Conservation (phyloP, 2,329 filamentous ascomycete species). For the Pseudocercospora eumusae region DNA sequence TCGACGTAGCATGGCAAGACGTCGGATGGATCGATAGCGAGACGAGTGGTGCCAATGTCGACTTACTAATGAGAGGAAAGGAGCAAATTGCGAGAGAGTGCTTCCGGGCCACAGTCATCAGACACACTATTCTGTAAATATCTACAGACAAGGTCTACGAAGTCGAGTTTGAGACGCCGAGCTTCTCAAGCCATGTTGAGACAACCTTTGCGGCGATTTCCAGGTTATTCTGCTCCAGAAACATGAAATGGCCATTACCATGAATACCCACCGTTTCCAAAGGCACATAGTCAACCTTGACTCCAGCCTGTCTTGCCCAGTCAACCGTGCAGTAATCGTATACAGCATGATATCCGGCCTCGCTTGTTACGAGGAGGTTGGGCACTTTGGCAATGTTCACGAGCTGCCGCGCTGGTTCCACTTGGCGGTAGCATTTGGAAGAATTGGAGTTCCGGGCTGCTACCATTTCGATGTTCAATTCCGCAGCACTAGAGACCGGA, state of each 20-base stretch:
- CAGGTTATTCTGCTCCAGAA: conserved; percentile 56
- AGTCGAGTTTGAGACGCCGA: neutral
- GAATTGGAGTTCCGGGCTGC: conserved; percentile 33
- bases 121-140: neutral
- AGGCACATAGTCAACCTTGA: conserved; percentile 47
- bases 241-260: conserved; percentile 60
- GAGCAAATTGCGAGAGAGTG: neutral
- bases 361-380: conserved; percentile 54
- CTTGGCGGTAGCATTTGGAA: conserved; percentile 46
- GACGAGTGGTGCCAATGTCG: neutral
- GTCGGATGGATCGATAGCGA: no score
- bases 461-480: conserved; percentile 32
- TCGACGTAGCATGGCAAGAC: neutral
- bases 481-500: conserved; percentile 30
- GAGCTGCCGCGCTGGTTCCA: conserved; percentile 47
- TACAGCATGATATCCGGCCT: conserved; percentile 56
- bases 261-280: conserved; percentile 49
- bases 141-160: neutral
- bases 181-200: conserved; percentile 23
- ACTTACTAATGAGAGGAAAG: neutral
- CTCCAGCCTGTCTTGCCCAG: conserved; percentile 57
- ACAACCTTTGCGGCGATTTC: conserved; percentile 45
- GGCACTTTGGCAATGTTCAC: conserved; percentile 52
- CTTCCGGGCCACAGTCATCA: neutral
- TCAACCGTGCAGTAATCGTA: conserved; percentile 59